These are phyloP conservation scores for Cercophora scortea DNA, from an alignment of 495 filamentous ascomycete species.

Conservation along the genomic window DNA sequence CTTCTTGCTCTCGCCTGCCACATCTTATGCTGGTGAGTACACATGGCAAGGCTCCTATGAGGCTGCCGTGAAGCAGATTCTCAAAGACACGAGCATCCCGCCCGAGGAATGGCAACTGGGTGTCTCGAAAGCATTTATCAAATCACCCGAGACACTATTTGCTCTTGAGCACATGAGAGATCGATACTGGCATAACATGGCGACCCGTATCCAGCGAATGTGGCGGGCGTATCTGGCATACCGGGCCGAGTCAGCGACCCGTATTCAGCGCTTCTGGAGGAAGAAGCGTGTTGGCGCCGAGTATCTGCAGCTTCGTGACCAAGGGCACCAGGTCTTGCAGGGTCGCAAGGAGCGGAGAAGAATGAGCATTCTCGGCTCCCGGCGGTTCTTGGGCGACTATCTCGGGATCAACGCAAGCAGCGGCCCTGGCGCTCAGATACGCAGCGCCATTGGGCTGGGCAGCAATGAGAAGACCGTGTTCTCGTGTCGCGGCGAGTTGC, in stretches of 20 bases:
- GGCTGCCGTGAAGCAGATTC: slow-evolving; percentile 83
- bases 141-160: slow-evolving; percentile 95
- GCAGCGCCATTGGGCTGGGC: slow-evolving; percentile 53
- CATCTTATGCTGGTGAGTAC: slow-evolving; percentile 93
- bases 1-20: slow-evolving; percentile 89
- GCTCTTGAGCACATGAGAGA: slow-evolving; percentile 97
- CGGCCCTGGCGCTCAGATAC: slow-evolving; percentile 76
- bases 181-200: slow-evolving; percentile 99
- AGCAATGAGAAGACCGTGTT: slow-evolving; percentile 71
- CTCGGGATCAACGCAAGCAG: slow-evolving; percentile 73
- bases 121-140: slow-evolving; percentile 95
- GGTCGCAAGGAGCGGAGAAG: slow-evolving; percentile 84
- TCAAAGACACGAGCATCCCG: slow-evolving; percentile 93
- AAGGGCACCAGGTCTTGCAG: slow-evolving; percentile 78
- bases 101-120: slow-evolving; percentile 96
- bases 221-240: slow-evolving; percentile 96
- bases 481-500: slow-evolving; percentile 79
- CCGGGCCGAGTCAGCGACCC: slow-evolving; percentile 80
- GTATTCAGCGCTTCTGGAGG: slow-evolving; percentile 93
- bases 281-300: slow-evolving; percentile 82
- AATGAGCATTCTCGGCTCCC: slow-evolving; percentile 81
- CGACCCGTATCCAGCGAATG: slow-evolving; percentile 90
- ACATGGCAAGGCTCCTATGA: slow-evolving; percentile 86
- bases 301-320: slow-evolving; percentile 77
- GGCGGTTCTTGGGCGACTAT: slow-evolving; percentile 94